Evolutionary conservation across 2,329 filamentous ascomycete species (phyloP).

Genomic region (Colletotrichum sp.): DNA sequence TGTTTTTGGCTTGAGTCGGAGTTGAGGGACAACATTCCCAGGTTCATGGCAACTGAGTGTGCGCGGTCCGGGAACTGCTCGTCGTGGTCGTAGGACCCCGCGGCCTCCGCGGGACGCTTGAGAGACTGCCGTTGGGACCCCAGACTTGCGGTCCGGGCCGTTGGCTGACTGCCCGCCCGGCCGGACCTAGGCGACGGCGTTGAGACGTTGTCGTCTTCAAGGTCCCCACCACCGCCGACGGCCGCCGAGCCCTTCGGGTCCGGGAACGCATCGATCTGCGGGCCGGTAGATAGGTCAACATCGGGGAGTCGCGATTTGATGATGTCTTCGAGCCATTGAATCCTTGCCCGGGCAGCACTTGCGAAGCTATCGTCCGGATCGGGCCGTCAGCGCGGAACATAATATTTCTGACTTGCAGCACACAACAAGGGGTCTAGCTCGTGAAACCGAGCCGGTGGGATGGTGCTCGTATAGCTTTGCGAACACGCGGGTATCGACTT

Average conservation of each 20-base stretch:
- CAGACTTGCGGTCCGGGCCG: not conserved
- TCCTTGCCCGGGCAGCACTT: conserved; percentile 30
- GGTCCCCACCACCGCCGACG: conserved; percentile 1
- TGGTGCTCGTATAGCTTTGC: not conserved
- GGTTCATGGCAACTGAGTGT: conserved; percentile 34
- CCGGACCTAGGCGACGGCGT: not conserved
- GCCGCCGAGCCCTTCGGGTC: conserved; percentile 12
- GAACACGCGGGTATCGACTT: not conserved
- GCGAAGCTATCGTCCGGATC: conserved; percentile 20
- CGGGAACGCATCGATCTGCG: conserved; percentile 26
- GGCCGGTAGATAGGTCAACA: conserved; percentile 32
- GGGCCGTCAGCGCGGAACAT: not conserved
- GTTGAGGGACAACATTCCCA: conserved; percentile 41
- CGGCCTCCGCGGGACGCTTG: conserved; percentile 3
- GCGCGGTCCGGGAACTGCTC: conserved; percentile 57
- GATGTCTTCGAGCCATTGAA: conserved; percentile 38
- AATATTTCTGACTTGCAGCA: not conserved
- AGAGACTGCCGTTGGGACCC: not conserved
- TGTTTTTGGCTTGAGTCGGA: conserved; percentile 40
- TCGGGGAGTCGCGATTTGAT: conserved; percentile 29
- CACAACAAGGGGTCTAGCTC: not conserved
- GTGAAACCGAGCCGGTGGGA: not conserved
- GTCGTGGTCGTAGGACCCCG: conserved; percentile 46
- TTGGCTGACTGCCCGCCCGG: not conserved
- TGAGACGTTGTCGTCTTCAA: conserved; percentile 2